Conservation (phyloP, 129 eudicot genomes). For the Centella asiatica region DNA sequence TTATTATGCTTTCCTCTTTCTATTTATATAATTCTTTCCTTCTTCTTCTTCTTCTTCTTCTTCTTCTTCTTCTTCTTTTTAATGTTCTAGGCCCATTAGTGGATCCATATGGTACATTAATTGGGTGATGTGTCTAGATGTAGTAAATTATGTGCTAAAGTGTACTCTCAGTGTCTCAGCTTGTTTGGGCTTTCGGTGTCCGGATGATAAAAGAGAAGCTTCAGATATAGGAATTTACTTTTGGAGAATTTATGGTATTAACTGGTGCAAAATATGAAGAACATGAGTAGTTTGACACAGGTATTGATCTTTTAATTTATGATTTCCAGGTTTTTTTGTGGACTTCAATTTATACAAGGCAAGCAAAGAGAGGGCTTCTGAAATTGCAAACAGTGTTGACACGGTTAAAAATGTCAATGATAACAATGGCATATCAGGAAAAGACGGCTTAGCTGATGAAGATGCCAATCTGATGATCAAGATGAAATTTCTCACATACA, state of each 20-base stretch:
- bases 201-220: too few relatives aligned
- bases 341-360: slow-evolving; percentile 81
- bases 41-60: too few relatives aligned
- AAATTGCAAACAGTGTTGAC: slow-evolving; percentile 27
- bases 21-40: too few relatives aligned
- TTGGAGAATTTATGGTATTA: too few relatives aligned
- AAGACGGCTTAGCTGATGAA: slow-evolving; percentile 75
- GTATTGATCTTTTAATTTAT: slow-evolving; percentile 8
- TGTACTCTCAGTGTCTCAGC: not conserved
- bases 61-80: too few relatives aligned
- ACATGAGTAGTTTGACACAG: slow-evolving; percentile 3
- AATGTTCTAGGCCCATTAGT: too few relatives aligned
- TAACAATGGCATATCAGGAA: slow-evolving; percentile 22
- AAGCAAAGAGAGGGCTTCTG: slow-evolving; percentile 44
- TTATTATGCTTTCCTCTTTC: too few relatives aligned
- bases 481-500: slow-evolving; percentile 85
- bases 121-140: not conserved
- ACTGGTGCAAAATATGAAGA: too few relatives aligned
- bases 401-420: slow-evolving; percentile 20
- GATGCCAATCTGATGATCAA: slow-evolving; percentile 96
- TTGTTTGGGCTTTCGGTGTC: too few relatives aligned
- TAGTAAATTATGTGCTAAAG: not conserved
- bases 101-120: too few relatives aligned
- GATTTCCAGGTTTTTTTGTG: slow-evolving; percentile 74
- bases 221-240: too few relatives aligned